Base-by-base conservation (phyloP, 2,329 filamentous ascomycete genomes). In the Neonectria faginata region DNA sequence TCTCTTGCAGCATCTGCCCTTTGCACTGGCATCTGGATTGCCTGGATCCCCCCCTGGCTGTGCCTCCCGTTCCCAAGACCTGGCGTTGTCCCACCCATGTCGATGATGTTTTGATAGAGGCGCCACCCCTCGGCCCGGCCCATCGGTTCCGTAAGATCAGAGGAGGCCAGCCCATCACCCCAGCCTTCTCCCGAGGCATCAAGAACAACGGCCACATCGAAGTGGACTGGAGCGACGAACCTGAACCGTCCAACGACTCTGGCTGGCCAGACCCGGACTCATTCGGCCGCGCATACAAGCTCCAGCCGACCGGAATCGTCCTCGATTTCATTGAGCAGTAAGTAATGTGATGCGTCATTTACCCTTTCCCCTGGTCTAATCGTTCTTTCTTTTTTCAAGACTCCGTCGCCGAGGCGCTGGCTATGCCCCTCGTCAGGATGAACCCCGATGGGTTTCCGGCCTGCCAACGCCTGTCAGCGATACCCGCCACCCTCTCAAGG, bases 21-120 rank as follows among this genome's bases (percentile, higher is more conserved):
- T 85, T 93, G 36, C 86, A 90, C 75, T 99, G 94, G 92, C 96
- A 99, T 81, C 84, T 97, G 56, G 95, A 98, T 79, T 99, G 96
- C 79, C 83, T 97, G 16, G 90, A 97, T 75, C 92, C 93, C 29
- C 94, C 95, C 36, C 81, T 94, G 74, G 89, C 94, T 36, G 89
- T 92, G 60, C 92, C 93, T 42, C 94, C 94, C 11, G 86, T 89
- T 55, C 84, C 91, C 56, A 89, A 90, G 73, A 91, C 89, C 60
- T 99, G 94, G 93, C 91, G 89, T 79, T 99, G 96, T 76, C 95
- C 95, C 54, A 89, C 92, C 68, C 96, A 99, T 76, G 84, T 91
- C 45, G 92, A 96, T 57, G 90, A 95, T 67, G 85, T 94, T 61
- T 83, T 97, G 62, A 81, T 81, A 31, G 81, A 85, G 51, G 80